Evolutionary conservation across 2,329 filamentous ascomycete species (phyloP), one percentile per base, ranked within the genome.

Genomic region (Beauveria bassiana): DNA sequence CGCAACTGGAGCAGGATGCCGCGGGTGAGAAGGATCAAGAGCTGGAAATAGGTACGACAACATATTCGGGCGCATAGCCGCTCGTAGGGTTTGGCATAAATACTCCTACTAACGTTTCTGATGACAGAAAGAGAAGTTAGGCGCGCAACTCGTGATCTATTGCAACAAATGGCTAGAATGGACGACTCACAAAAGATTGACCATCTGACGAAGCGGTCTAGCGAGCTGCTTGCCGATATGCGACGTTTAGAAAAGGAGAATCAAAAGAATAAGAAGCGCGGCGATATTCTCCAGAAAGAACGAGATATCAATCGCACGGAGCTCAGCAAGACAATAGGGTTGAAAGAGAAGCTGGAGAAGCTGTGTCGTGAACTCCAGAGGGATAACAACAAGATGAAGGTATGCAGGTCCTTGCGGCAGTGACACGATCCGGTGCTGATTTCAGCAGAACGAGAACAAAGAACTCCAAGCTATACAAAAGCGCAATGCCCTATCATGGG

Each of bases 321-420:
- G 73, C 80, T 96, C 61, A 93, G 86, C 76, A 96, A 96, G 77
- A 93, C 93, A 24, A 87, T 90, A 22, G 89, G 88, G 1, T 85
- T 98, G 71, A 97, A 96, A 74, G 93, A 98, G 73, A 98, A 98
- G 76, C 80, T 99, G 51, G 95, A 99, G 76, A 99, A 98, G 73
- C 80, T 99, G 38, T 97, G 93, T 69, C 83, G 95, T 61, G 95
- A 99, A 74, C 82, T 99, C 61, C 95, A 96, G 64, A 90, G 93
- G 69, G 95, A 99, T 71, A 99, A 99, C 74, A 98, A 98, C 76
- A 96, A 96, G 77, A 86, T 99, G 66, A 98, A 98, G 88, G 91
- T 95, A 75, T 68, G 78, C 72, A 65, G 40, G 14, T 9, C 22
- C 26, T 42, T 20, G 3, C 38, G 12, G 1, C 24, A 18, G 14